These are phyloP conservation scores for Asterella californica DNA, from an alignment of 225 moss, liverwort and hornwort species.

Conservation along the genomic window DNA sequence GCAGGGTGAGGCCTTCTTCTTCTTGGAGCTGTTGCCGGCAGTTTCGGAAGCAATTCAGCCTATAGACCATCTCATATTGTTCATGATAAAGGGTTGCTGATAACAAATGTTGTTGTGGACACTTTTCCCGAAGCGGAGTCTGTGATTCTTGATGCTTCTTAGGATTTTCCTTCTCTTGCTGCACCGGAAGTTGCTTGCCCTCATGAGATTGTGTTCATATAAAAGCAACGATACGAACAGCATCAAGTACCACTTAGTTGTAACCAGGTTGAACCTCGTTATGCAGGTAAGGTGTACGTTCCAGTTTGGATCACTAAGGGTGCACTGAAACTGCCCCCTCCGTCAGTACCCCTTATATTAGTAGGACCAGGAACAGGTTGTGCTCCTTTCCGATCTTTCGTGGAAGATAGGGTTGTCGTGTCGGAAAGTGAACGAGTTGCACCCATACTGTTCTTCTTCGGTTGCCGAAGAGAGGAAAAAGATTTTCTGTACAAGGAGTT, in stretches of 20 bases:
- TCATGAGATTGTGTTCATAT: background rate
- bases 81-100: background rate
- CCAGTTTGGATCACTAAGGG: conserved; percentile 89
- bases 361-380: conserved; percentile 97
- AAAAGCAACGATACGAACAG: background rate
- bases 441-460: conserved; percentile 84
- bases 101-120: background rate
- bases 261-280: background rate
- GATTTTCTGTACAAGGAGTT: conserved; percentile 80
- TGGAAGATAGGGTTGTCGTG: conserved; percentile 64
- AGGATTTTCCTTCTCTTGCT: background rate
- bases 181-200: background rate
- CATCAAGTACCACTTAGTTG: background rate
- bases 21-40: background rate
- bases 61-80: background rate
- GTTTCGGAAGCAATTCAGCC: background rate
- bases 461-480: conserved; percentile 69
- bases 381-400: conserved; percentile 88
- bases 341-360: conserved; percentile 75
- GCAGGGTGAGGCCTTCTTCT: conserved; percentile 35
- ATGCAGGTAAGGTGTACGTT: conserved; percentile 49
- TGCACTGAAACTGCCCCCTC: conserved; percentile 72
- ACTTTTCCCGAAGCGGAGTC: background rate
- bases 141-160: background rate
- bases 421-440: conserved; percentile 42